These are phyloP conservation scores for Saccharum officinarum DNA, from an alignment of 176 grass and related monocot species.

Conservation along the genomic window DNA sequence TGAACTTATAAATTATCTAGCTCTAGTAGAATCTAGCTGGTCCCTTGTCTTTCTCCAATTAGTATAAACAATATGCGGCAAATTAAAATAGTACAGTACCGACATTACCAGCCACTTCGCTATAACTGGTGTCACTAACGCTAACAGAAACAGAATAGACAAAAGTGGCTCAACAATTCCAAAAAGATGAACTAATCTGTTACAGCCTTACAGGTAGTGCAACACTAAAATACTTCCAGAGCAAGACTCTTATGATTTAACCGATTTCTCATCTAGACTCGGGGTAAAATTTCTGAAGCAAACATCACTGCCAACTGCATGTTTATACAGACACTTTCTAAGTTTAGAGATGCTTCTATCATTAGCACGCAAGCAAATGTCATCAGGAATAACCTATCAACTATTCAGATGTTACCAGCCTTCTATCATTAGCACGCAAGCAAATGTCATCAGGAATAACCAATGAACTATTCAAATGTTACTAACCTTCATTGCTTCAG, in stretches of 20 bases:
- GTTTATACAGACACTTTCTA: background rate
- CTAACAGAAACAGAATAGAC: background rate
- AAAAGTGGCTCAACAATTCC: background rate
- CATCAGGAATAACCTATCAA: background rate
- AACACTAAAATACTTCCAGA: background rate
- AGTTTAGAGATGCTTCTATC: background rate
- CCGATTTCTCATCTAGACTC: background rate
- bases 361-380: background rate
- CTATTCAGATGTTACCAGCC: background rate
- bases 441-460: background rate
- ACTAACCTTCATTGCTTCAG: slow-evolving; percentile 48
- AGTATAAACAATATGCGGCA: slow-evolving; percentile 9
- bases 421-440: background rate
- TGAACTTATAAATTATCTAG: background rate
- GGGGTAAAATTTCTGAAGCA: background rate
- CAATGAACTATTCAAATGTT: background rate
- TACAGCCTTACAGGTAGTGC: background rate
- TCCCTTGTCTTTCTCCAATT: background rate
- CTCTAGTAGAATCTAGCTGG: background rate
- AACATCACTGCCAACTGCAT: background rate
- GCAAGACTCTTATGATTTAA: background rate
- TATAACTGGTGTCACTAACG: background rate
- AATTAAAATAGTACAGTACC: background rate
- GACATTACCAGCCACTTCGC: background rate
- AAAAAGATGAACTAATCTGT: background rate